Evolutionary conservation across 164 flowering plant species (phyloP).

Genomic region (Annona cherimola): DNA sequence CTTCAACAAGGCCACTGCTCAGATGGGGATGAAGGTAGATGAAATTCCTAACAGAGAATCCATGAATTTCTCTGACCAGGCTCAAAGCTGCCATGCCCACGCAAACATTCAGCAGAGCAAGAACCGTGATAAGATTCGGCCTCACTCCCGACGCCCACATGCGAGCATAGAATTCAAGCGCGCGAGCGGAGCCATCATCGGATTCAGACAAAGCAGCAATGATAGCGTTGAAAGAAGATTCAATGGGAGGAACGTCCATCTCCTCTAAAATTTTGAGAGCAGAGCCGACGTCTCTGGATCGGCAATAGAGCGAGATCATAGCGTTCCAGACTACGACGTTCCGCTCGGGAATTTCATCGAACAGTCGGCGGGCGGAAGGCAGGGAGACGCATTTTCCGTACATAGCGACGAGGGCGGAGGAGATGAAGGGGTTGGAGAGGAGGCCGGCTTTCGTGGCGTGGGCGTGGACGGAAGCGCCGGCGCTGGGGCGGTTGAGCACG

Average conservation of each 20-base stretch:
- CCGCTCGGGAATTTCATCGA: constrained; percentile 53
- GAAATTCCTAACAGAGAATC: constrained; percentile 38
- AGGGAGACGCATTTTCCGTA: constrained; percentile 56
- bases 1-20: constrained; percentile 61
- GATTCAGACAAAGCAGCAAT: constrained; percentile 35
- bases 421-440: constrained; percentile 47
- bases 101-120: constrained; percentile 50
- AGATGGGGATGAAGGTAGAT: constrained; percentile 36
- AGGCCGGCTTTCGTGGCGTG: constrained; percentile 31
- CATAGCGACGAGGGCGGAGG: constrained; percentile 51
- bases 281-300: constrained; percentile 11
- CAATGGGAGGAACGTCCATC: constrained; percentile 51
- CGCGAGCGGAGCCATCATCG: constrained; percentile 37
- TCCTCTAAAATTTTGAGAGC: constrained; percentile 41
- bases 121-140: constrained; percentile 54
- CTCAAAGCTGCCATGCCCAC: constrained; percentile 34
- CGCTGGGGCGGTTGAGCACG: constrained; percentile 30
- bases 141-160: constrained; percentile 35
- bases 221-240: constrained; percentile 54
- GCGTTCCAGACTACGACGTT: constrained; percentile 63
- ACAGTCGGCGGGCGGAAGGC: constrained; percentile 41
- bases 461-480: constrained; percentile 53
- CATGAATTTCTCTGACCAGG: constrained; percentile 52
- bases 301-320: constrained; percentile 45
- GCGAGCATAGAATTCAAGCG: constrained; percentile 37